phyloP scores from a whole-genome alignment of 495 filamentous ascomycete genomes.

The Penicillium taxi region DNA sequence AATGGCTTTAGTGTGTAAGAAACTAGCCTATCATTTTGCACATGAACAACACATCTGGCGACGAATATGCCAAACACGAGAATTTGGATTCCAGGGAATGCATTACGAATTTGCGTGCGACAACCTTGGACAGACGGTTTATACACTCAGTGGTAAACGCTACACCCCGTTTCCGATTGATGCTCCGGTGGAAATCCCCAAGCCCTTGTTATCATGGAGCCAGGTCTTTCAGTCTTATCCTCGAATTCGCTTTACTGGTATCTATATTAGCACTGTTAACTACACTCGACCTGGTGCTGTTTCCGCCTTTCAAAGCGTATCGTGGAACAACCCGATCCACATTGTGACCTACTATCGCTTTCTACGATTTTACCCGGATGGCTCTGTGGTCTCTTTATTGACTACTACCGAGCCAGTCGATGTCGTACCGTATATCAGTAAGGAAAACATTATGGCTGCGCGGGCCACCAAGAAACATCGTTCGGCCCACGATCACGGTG shows the following conservation, averaged over 20 bases:
- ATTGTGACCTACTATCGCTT: constrained; percentile 98
- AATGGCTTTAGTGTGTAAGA: constrained; percentile 77
- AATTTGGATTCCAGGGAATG: constrained; percentile 79
- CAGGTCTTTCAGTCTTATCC: constrained; percentile 75
- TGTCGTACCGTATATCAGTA: constrained; percentile 66
- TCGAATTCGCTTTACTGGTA: constrained; percentile 84
- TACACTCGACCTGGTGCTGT: constrained; percentile 76
- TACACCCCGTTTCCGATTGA: constrained; percentile 38
- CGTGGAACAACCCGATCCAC: constrained; percentile 79
- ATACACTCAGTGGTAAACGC: constrained; percentile 22
- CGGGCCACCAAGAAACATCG: constrained; percentile 24
- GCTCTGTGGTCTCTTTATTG: constrained; percentile 67
- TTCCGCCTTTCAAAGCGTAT: constrained; percentile 43
- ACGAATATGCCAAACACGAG: constrained; percentile 55
- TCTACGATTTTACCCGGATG: constrained; percentile 88
- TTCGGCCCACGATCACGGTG: constrained; percentile 32
- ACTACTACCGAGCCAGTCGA: constrained; percentile 75
- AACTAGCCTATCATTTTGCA: constrained; percentile 72
- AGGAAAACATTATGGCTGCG: constrained; percentile 38
- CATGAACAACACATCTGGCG: constrained; percentile 90
- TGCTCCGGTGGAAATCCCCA: constrained; percentile 27
- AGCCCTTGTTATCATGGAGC: constrained; percentile 35
- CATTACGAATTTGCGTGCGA: constrained; percentile 67
- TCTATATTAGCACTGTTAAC: constrained; percentile 94
- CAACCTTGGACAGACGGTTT: constrained; percentile 53